Conservation (phyloP, 257 asterid species). For the Solanum pennellii region DNA sequence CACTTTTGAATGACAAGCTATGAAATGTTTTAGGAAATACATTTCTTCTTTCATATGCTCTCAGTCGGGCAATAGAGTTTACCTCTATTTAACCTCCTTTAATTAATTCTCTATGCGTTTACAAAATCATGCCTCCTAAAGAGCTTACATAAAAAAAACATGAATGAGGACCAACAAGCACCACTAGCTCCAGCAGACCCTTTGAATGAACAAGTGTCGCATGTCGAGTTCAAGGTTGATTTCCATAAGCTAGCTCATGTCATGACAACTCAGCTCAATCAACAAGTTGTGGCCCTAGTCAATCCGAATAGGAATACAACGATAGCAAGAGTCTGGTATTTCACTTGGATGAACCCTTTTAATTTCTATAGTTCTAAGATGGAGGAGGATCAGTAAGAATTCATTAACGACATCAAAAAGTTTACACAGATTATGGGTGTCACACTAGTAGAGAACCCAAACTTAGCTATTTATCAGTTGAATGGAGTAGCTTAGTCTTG, state of each 20-base stretch:
- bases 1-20: not conserved
- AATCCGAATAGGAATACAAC: not conserved
- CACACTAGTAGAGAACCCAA: no score
- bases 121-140: not conserved
- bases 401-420: no score
- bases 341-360: not conserved
- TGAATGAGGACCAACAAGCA: not conserved
- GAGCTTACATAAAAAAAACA: not conserved
- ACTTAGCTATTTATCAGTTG: no score
- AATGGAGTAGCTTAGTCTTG: no score
- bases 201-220: not conserved
- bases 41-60: not conserved
- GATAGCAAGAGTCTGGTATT: not conserved
- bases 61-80: not conserved
- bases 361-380: not conserved
- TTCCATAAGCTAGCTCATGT: not conserved
- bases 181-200: not conserved
- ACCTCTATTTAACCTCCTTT: not conserved
- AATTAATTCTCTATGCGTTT: not conserved
- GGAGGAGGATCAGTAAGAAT: not conserved
- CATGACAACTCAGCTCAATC: not conserved
- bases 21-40: not conserved
- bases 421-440: no score
- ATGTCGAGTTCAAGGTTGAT: not conserved
- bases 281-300: not conserved